phyloP scores from a whole-genome alignment of 2,329 filamentous ascomycete species.

The Teratosphaeria destructans region DNA sequence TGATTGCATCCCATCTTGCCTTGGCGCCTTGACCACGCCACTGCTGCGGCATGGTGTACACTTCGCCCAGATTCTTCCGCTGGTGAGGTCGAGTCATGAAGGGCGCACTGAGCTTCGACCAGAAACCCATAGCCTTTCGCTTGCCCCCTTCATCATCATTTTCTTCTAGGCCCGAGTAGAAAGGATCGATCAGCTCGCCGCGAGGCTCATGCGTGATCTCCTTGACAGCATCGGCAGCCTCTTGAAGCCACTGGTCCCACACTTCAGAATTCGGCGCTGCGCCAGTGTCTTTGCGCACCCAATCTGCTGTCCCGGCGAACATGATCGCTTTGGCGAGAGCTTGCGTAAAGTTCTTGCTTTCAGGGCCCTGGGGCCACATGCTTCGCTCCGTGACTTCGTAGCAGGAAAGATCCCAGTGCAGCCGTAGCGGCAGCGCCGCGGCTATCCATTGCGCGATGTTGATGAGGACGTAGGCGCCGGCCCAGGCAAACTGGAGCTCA shows the following conservation, averaged over 20 bases:
- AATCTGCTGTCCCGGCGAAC: slow-evolving; percentile 33
- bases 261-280: slow-evolving; percentile 13
- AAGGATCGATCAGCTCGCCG: neutral
- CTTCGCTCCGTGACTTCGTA: slow-evolving; percentile 32
- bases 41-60: neutral
- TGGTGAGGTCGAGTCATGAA: neutral
- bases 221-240: slow-evolving; percentile 9
- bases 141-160: neutral
- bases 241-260: slow-evolving; percentile 18
- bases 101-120: neutral
- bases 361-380: slow-evolving; percentile 18
- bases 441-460: slow-evolving; percentile 43
- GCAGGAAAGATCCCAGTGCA: slow-evolving; percentile 39
- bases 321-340: slow-evolving; percentile 41
- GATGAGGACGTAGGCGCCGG: slow-evolving; percentile 39
- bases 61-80: neutral
- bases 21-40: neutral
- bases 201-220: neutral
- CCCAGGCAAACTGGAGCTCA: slow-evolving; percentile 39
- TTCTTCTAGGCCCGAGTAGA: neutral
- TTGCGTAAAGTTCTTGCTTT: slow-evolving; percentile 35
- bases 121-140: neutral
- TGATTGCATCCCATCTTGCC: neutral
- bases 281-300: slow-evolving; percentile 25
- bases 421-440: slow-evolving; percentile 36